Evolutionary conservation across 305 asterid genomes (phyloP).

Genomic region (Plantago coronopus): DNA sequence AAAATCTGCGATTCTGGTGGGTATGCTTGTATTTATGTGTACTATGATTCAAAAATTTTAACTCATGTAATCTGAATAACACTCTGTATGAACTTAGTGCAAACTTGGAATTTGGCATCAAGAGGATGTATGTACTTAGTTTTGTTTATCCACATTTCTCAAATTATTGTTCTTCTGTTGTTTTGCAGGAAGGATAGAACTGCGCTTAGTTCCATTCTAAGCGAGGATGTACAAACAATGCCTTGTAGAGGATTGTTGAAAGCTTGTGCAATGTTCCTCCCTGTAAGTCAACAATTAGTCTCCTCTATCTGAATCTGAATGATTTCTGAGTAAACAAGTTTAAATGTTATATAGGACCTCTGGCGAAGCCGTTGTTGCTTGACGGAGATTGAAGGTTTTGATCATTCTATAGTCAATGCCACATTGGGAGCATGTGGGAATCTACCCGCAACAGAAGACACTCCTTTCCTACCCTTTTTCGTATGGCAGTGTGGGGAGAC

Average conservation of each 20-base stretch:
- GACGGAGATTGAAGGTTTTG: slow-evolving; percentile 77
- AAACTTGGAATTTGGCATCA: background rate
- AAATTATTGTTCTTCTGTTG: background rate
- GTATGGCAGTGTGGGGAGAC: slow-evolving; percentile 83
- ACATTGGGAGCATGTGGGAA: slow-evolving; percentile 84
- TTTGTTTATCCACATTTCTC: slow-evolving; percentile 6
- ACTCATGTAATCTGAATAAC: too few relatives aligned
- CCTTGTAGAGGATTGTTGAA: slow-evolving; percentile 82
- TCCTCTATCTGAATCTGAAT: slow-evolving; percentile 21
- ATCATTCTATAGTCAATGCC: slow-evolving; percentile 64
- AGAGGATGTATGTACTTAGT: background rate
- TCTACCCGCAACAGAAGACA: slow-evolving; percentile 54
- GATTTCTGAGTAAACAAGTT: slow-evolving; percentile 11
- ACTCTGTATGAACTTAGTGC: too few relatives aligned
- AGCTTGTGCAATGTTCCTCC: slow-evolving; percentile 84
- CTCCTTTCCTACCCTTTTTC: slow-evolving; percentile 64
- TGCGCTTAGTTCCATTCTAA: slow-evolving; percentile 50
- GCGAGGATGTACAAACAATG: slow-evolving; percentile 54
- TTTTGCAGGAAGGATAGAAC: slow-evolving; percentile 74
- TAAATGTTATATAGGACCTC: slow-evolving; percentile 54
- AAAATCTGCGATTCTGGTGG: slow-evolving; percentile 84
- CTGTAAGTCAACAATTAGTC: slow-evolving; percentile 46
- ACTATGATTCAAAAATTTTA: too few relatives aligned
- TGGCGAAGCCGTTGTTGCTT: slow-evolving; percentile 85
- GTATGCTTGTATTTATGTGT: slow-evolving; percentile 8